A percentile compares a stretch with the other conserved stretches of the same genome.
These are phyloP conservation scores for Diaporthe nobilis DNA, from an alignment of 2,329 filamentous ascomycete genomes.

Conservation along the genomic window DNA sequence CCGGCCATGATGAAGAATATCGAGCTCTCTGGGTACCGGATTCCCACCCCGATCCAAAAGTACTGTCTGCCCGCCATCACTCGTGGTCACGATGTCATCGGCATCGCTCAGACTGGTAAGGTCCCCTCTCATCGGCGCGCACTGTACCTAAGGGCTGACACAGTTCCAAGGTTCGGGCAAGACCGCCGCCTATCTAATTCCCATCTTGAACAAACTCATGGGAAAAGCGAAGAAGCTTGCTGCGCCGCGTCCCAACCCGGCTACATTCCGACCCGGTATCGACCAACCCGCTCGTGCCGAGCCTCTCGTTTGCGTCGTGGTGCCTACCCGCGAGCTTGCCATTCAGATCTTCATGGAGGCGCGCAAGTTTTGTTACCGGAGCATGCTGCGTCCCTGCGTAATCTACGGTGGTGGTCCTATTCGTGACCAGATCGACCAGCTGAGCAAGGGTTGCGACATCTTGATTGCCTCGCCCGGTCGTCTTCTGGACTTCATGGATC, in stretches of 20 bases:
- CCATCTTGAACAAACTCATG: conserved; percentile 92
- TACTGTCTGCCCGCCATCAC: conserved; percentile 87
- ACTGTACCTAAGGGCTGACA: neutral
- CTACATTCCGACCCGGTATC: conserved; percentile 64
- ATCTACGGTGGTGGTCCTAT: conserved; percentile 87
- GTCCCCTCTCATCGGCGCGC: neutral
- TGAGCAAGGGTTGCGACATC: conserved; percentile 89
- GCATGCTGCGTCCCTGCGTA: conserved; percentile 93
- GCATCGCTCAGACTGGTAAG: conserved; percentile 90
- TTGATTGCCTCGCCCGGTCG: conserved; percentile 91
- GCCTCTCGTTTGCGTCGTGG: conserved; percentile 88
- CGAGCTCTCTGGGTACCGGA: conserved; percentile 76
- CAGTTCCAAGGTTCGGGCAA: conserved; percentile 86
- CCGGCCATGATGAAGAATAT: conserved; percentile 87
- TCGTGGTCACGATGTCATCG: conserved; percentile 85
- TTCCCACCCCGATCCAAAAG: conserved; percentile 88
- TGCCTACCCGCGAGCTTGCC: conserved; percentile 89
- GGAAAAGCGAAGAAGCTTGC: conserved; percentile 93
- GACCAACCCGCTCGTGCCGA: conserved; percentile 77
- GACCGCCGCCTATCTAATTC: conserved; percentile 92
- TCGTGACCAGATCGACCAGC: conserved; percentile 77
- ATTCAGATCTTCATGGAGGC: conserved; percentile 97
- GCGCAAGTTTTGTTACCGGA: conserved; percentile 92
- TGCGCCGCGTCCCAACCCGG: conserved; percentile 79
- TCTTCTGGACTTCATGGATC: conserved; percentile 85